phyloP scores from a whole-genome alignment of 345 rosid genomes.

The Adansonia digitata region DNA sequence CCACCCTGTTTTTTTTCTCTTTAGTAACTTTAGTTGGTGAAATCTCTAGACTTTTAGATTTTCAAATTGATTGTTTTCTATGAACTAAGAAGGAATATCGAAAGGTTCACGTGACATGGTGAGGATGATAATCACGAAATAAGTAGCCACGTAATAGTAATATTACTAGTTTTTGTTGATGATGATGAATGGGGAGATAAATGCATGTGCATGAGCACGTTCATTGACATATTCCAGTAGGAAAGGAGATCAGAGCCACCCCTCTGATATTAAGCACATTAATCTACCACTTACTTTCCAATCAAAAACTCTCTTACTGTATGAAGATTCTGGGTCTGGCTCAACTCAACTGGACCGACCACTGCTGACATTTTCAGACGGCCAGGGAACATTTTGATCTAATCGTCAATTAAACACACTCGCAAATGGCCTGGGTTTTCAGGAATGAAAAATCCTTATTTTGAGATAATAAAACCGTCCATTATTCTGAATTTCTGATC shows the following conservation, averaged over 20 bases:
- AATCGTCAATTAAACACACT: background rate
- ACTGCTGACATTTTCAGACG: background rate
- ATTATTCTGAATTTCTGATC: background rate
- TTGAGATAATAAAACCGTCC: background rate
- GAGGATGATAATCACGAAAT: background rate
- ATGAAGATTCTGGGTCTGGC: background rate
- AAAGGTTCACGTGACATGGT: background rate
- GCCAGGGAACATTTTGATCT: background rate
- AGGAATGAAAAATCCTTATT: background rate
- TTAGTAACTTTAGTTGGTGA: background rate
- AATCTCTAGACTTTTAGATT: no score
- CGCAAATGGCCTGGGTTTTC: background rate
- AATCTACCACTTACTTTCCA: background rate
- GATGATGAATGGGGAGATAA: background rate
- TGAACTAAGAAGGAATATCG: background rate
- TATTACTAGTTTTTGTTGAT: no score
- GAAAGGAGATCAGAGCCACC: background rate
- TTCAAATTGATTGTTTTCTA: no score
- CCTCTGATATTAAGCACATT: background rate
- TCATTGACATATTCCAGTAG: conserved; percentile 11
- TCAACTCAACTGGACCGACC: background rate
- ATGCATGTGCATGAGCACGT: conserved; percentile 11
- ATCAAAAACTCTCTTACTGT: background rate
- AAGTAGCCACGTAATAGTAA: background rate
- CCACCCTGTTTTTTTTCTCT: background rate